Percentiles rank a stretch among this genome's conserved stretches.
These are phyloP conservation scores for Datura wrightii DNA, from an alignment of 257 asterid genomes.

Conservation along the genomic window DNA sequence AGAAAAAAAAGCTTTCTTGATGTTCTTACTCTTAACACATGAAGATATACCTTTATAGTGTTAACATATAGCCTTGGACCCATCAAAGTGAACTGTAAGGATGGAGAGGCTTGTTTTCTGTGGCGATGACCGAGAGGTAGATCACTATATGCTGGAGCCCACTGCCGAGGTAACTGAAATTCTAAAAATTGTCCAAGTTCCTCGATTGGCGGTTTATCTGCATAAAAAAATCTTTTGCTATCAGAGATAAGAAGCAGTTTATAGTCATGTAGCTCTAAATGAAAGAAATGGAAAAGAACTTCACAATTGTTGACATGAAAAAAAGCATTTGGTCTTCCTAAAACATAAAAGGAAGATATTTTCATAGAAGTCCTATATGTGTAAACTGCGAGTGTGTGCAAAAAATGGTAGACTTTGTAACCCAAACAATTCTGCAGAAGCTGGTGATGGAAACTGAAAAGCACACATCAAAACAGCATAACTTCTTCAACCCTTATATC, in stretches of 20 bases:
- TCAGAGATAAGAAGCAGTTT: conserved; percentile 34
- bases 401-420: not conserved
- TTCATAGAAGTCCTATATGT: not conserved
- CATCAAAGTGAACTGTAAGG: conserved; percentile 77
- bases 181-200: conserved; percentile 88
- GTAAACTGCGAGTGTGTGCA: not conserved
- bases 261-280: not conserved
- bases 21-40: conserved; percentile 14
- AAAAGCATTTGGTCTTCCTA: not conserved
- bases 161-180: conserved; percentile 87
- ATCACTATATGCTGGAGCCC: conserved; percentile 93
- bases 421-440: not conserved
- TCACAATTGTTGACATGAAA: too few species aligned
- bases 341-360: not conserved
- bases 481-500: not conserved
- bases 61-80: conserved; percentile 96
- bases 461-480: not conserved
- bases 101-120: conserved; percentile 76
- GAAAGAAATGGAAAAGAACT: conserved; percentile 19
- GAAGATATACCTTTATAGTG: conserved; percentile 67
- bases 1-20: not conserved
- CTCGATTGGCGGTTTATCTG: conserved; percentile 94
- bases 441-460: conserved; percentile 17
- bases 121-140: conserved; percentile 83
- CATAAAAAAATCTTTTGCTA: conserved; percentile 28